Conservation (phyloP, 1,284 basidiomycete genomes). For the Ceratobasidium sp. region DNA sequence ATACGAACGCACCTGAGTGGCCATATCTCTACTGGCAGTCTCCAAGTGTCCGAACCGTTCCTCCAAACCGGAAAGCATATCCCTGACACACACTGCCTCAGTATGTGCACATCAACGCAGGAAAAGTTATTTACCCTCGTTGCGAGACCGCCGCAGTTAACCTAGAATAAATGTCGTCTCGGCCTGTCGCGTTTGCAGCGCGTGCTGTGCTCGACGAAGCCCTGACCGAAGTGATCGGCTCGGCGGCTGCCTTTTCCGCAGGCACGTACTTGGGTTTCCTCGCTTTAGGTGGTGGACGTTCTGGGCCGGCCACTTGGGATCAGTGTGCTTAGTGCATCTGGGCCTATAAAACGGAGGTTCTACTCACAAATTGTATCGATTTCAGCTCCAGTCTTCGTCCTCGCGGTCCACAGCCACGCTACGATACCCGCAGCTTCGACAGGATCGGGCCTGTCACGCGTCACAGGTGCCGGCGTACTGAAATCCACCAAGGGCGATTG, state of each 20-base stretch:
- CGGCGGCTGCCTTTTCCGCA: neutral
- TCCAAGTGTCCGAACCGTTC: conserved; percentile 73
- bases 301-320: conserved; percentile 47
- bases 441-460: conserved; percentile 28
- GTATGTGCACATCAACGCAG: neutral
- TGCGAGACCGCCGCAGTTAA: conserved; percentile 71
- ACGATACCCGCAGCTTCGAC: conserved; percentile 15
- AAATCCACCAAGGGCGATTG: conserved; percentile 44
- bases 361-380: conserved; percentile 46
- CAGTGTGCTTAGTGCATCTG: neutral
- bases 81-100: conserved; percentile 30
- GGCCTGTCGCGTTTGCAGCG: conserved; percentile 8
- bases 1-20: conserved; percentile 64
- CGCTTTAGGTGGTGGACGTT: conserved; percentile 43
- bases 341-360: neutral
- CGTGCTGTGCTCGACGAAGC: conserved; percentile 18
- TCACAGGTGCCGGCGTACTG: conserved; percentile 9
- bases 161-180: conserved; percentile 61
- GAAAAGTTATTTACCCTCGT: conserved; percentile 65
- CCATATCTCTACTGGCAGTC: conserved; percentile 74
- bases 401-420: conserved; percentile 47
- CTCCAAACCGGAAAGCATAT: conserved; percentile 62
- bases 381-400: conserved; percentile 38
- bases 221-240: conserved; percentile 12
- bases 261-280: conserved; percentile 41